Conservation (phyloP, 306 rosid species). For the Leucaena leucocephala region DNA sequence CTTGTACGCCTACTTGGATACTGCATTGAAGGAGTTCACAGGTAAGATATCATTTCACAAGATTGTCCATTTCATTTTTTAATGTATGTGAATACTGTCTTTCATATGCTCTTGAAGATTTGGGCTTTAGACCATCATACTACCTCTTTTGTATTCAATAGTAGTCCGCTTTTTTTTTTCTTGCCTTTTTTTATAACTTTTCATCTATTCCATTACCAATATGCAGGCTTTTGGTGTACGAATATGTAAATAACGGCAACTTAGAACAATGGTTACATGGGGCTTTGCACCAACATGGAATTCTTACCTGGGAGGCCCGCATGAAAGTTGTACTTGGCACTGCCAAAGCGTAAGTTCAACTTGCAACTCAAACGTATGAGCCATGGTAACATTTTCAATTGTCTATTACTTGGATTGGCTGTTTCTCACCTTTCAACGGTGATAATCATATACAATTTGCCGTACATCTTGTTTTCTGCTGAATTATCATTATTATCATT, state of each 20-base stretch:
- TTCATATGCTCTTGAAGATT: constrained; percentile 9
- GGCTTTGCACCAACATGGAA: constrained; percentile 73
- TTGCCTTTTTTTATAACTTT: neutral
- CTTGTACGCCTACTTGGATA: constrained; percentile 92
- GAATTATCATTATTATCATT: constrained; percentile 2
- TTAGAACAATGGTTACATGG: constrained; percentile 97
- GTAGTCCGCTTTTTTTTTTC: neutral
- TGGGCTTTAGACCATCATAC: constrained; percentile 15
- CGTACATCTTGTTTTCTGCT: neutral
- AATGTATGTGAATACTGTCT: neutral
- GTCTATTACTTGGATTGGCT: constrained; percentile 1
- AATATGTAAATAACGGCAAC: constrained; percentile 95
- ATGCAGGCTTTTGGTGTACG: constrained; percentile 88
- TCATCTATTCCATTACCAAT: constrained; percentile 25
- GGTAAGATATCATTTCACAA: constrained; percentile 46
- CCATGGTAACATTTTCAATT: neutral
- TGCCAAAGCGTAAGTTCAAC: constrained; percentile 88
- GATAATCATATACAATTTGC: neutral
- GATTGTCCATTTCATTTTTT: constrained; percentile 7
- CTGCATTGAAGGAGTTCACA: constrained; percentile 91
- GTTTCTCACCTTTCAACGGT: constrained; percentile 4
- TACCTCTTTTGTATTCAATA: neutral
- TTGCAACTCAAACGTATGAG: constrained; percentile 24
- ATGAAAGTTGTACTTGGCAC: constrained; percentile 88
- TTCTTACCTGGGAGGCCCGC: constrained; percentile 92